Evolutionary conservation across 768 basidiomycete species (phyloP), one percentile per base, ranked within the genome.

Genomic region (Rhizopogon vesiculosus): DNA sequence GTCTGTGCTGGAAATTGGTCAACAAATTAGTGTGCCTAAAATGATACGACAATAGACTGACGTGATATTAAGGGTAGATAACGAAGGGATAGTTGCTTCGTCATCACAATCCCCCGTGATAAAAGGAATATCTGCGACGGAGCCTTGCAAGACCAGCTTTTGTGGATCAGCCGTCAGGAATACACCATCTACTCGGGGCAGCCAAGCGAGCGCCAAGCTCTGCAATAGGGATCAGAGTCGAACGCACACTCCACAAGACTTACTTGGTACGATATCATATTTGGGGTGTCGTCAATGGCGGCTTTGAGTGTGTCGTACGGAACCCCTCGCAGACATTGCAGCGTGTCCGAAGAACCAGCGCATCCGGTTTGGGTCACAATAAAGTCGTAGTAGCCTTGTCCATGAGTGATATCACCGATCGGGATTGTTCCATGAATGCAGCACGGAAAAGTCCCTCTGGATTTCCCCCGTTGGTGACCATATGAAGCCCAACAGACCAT

Each of bases 21-120:
- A 18, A 13, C 7, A 25, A 31, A 45, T 31, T 28, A 38, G 28
- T 9, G 31, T 31, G 9, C 1, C 42, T 15, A 33, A 38, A 35
- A n/a, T 9, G 10, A 44, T 43, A 45, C 62, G 31, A 74, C 57
- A 51, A 71, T 71, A 4, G 51, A 31, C 1, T 50, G 59, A 31
- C 31, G 31, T 31, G 31, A 31, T 31, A 31, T 31, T 31, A 7
- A 31, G 31, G 7, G 31, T 31, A 2, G 61, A 52, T 6, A 72
- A 18, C 0, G 70, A 56, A 60, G 72, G 73, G 4, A 72, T 43
- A 0, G 83, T 82, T 6, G 83, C 85, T 62, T 86, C 85, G 51
- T 86, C 85, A 50, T 84, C 81, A 57, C 74, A 76, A 58, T 81
- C 75, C n/a, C 80, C 80, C 74, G 41, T 78, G 29, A 84, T 66